Base-by-base conservation (phyloP, 75 land plant species). In the Pseudotsuga menziesii region DNA sequence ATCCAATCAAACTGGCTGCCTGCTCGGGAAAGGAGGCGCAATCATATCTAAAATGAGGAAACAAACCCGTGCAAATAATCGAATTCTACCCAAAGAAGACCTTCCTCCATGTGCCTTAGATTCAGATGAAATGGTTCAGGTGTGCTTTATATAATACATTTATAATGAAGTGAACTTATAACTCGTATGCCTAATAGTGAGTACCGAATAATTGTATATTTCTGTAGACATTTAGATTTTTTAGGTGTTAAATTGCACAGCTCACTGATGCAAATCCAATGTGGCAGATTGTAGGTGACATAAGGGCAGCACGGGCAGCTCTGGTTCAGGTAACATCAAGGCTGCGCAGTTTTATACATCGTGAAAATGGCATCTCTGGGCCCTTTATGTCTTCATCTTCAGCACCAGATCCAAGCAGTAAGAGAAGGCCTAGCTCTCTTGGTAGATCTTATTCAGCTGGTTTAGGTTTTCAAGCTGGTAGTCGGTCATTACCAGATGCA, bases 61-160 rank as follows among this genome's bases (percentile, higher is more conserved):
- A 75, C 29, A 80, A 64, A 86, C 89, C 72, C 77, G 85, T 78
- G 97, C 94, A 55, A 84, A 90, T 61, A 81, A 92, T 48, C 88
- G 87, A 14, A 83, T 92, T 61, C 67, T 94, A 70, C 77, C 91
- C 20, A 90, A 78, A 63, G 91, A 90, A 67, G 76, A 92, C 48
- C 82, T 83, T 67, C 94, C 97, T 15, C 52, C 25, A 59, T 83
- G 82, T 63, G 83, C 91, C 61, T 75, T 79, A 59, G 86, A 84
- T 22, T 23, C 83, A 16, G 92, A 94, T 80, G 95, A 92, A 81
- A 78, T 92, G 82, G 78, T 94, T 39, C 91, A 92, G 97, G 97
- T 94, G 57, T 60, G 58, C 23, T 6, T 41, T 69, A 36, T 69
- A 36, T 15, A 69, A 69, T 41, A 6, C 20, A 20, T n/a, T 36